Evolutionary conservation across 148 eudicot genomes (phyloP).

Genomic region (Amaranthus cruentus): DNA sequence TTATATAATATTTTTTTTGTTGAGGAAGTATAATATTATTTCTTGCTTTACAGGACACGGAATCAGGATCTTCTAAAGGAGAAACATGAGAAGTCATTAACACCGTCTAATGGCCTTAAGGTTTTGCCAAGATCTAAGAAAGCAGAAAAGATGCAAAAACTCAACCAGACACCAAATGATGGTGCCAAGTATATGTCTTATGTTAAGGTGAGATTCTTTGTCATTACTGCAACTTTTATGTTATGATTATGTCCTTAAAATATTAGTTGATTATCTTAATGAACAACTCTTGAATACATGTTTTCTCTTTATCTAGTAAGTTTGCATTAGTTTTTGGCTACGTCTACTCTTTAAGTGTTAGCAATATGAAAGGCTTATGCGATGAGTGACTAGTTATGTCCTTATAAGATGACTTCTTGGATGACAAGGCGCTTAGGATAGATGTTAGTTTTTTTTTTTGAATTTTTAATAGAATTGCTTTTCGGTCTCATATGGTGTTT

Average conservation of each 20-base stretch:
- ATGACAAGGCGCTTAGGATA: background rate
- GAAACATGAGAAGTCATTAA: constrained; percentile 29
- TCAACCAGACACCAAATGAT: constrained; percentile 49
- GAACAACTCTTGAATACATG: background rate
- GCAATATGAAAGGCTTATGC: background rate
- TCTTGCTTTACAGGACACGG: constrained; percentile 32
- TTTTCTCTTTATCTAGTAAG: background rate
- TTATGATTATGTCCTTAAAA: background rate
- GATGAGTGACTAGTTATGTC: background rate
- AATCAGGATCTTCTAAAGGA: constrained; percentile 39
- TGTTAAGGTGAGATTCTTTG: constrained; percentile 55
- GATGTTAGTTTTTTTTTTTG: too few relatives aligned
- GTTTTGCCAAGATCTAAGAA: constrained; percentile 36
- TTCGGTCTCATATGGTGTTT: background rate
- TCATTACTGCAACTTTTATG: background rate
- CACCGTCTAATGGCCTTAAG: constrained; percentile 44
- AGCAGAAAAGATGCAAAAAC: constrained; percentile 57
- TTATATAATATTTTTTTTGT: background rate
- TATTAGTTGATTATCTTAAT: background rate
- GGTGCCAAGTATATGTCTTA: constrained; percentile 96
- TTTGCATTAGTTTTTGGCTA: background rate
- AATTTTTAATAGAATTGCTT: background rate
- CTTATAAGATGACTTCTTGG: background rate
- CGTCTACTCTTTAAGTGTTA: background rate
- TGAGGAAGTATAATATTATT: constrained; percentile 3